Evolutionary conservation across 345 rosid genomes (phyloP).

Genomic region (Mercurialis annua): DNA sequence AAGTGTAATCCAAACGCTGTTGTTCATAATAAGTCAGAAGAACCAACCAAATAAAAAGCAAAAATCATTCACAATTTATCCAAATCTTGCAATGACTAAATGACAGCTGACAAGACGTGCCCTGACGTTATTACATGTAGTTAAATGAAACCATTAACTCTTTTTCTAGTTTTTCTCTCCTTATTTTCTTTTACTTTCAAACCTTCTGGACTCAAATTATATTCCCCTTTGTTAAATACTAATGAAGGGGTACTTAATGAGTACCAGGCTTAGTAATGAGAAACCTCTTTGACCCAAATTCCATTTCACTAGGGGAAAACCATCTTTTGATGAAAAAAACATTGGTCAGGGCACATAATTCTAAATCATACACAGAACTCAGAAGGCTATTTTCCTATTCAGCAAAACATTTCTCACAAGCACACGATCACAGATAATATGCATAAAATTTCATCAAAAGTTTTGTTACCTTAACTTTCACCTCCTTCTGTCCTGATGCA

Average conservation of each 20-base stretch:
- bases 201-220: too few species aligned
- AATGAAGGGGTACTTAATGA: background rate
- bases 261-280: too few species aligned
- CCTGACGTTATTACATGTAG: background rate
- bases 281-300: too few species aligned
- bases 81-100: background rate
- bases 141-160: background rate
- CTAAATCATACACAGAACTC: too few species aligned
- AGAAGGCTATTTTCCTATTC: background rate
- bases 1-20: background rate
- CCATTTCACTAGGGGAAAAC: too few species aligned
- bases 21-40: too few species aligned
- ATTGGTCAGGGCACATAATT: too few species aligned
- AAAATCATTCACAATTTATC: background rate
- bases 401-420: background rate
- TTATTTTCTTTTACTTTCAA: background rate
- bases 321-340: too few species aligned
- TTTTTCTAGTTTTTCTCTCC: background rate
- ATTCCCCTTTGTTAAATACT: too few species aligned
- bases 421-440: background rate
- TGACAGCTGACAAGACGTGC: background rate
- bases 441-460: background rate
- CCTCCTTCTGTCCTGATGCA: conserved; percentile 40
- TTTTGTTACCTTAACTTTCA: conserved; percentile 60
- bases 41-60: too few species aligned